Conservation (phyloP, 352 stramenopile genomes). For the Phytopythium kandeliae region DNA sequence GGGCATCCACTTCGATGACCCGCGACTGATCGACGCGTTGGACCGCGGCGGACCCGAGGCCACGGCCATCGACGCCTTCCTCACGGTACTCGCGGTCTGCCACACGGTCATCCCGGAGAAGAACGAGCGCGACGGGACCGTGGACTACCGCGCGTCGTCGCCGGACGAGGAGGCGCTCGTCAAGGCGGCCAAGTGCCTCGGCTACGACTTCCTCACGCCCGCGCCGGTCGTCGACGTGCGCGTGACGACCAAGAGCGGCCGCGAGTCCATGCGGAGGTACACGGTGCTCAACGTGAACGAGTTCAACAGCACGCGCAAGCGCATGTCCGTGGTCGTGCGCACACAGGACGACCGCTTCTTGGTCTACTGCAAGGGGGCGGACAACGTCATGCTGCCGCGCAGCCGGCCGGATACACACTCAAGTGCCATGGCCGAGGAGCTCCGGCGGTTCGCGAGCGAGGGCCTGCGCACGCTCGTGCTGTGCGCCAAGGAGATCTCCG, state of each 20-base stretch:
- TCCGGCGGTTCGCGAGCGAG: conserved; percentile 77
- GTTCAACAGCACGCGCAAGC: conserved; percentile 93
- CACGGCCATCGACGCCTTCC: conserved; percentile 52
- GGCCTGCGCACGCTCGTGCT: conserved; percentile 83
- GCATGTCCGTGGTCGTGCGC: conserved; percentile 96
- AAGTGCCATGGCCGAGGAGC: conserved; percentile 30
- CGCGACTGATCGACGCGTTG: conserved; percentile 43
- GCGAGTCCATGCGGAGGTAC: conserved; percentile 28
- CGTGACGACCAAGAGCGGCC: conserved; percentile 40
- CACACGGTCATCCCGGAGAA: conserved; percentile 73
- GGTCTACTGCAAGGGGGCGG: conserved; percentile 74
- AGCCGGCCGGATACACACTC: conserved; percentile 27
- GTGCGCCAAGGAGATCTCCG: conserved; percentile 44
- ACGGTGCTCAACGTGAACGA: conserved; percentile 78
- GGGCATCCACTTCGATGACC: conserved; percentile 67
- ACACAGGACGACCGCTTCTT: conserved; percentile 36
- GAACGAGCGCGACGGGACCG: conserved; percentile 31
- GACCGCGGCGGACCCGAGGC: conserved; percentile 17
- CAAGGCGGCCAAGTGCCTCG: conserved; percentile 73
- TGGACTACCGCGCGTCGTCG: conserved; percentile 86
- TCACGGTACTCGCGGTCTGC: conserved; percentile 65
- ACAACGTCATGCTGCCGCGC: conserved; percentile 83
- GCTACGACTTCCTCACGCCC: conserved; percentile 77
- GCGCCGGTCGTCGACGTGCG: conserved; percentile 46
- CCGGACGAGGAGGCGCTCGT: conserved; percentile 93